phyloP scores from a whole-genome alignment of 306 rosid genomes.

The Cotoneaster glaucophyllus region DNA sequence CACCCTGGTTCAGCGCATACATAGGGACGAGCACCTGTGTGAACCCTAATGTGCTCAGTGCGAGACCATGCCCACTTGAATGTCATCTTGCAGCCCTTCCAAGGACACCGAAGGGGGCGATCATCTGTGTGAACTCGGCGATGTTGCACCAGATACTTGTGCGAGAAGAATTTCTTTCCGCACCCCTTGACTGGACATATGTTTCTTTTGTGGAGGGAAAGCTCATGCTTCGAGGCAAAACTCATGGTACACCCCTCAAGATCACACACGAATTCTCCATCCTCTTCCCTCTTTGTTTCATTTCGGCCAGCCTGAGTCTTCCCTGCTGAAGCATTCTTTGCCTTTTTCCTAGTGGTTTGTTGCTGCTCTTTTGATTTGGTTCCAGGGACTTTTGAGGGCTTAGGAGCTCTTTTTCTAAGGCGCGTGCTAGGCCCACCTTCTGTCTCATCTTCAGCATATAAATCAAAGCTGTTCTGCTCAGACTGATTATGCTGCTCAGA shows the following conservation, averaged over 20 bases:
- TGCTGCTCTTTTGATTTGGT: slow-evolving; percentile 46
- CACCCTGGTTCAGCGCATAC: slow-evolving; percentile 80
- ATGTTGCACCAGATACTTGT: slow-evolving; percentile 96
- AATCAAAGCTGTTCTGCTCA: slow-evolving; percentile 23
- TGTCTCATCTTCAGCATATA: slow-evolving; percentile 48
- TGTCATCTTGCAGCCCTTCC: slow-evolving; percentile 99
- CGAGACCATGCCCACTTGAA: slow-evolving; percentile 99
- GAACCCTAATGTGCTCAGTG: slow-evolving; percentile 94
- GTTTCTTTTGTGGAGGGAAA: slow-evolving; percentile 66
- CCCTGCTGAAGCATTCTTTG: slow-evolving; percentile 43
- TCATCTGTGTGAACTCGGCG: slow-evolving; percentile 92
- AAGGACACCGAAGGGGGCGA: slow-evolving; percentile 90
- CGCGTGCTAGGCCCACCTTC: slow-evolving; percentile 92
- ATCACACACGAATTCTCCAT: slow-evolving; percentile 63
- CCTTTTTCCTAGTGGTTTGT: slow-evolving; percentile 50
- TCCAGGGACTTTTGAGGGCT: slow-evolving; percentile 35
- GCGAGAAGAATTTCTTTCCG: slow-evolving; percentile 96
- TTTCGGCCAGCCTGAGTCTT: slow-evolving; percentile 40
- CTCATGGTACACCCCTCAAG: slow-evolving; percentile 94
- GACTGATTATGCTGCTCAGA: slow-evolving; percentile 31
- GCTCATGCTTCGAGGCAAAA: slow-evolving; percentile 68
- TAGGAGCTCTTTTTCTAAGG: slow-evolving; percentile 69
- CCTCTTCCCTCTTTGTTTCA: slow-evolving; percentile 47
- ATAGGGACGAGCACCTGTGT: slow-evolving; percentile 93
- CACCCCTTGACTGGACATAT: slow-evolving; percentile 96